These are phyloP conservation scores for Thymus quinquecostatus DNA, from an alignment of 257 asterid genomes.

Conservation along the genomic window DNA sequence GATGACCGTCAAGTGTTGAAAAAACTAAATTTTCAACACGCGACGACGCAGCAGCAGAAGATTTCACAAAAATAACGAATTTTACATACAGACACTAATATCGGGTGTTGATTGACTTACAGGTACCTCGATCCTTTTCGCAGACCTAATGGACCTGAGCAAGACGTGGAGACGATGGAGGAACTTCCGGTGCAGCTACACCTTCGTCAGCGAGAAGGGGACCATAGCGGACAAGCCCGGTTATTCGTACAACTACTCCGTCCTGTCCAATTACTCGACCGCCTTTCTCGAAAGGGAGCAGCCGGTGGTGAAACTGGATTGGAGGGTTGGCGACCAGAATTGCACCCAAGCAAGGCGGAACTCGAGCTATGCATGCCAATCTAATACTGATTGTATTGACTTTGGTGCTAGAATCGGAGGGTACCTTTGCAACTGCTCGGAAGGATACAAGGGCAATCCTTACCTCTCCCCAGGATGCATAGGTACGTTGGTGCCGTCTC, in stretches of 20 bases:
- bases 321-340: conserved; percentile 22
- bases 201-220: conserved; percentile 24
- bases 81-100: too few species aligned
- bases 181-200: conserved; percentile 25
- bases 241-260: neutral
- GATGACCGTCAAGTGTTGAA: too few species aligned
- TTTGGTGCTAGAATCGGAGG: conserved; percentile 5
- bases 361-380: conserved; percentile 15
- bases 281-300: neutral
- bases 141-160: neutral
- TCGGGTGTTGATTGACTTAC: neutral
- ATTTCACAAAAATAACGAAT: too few species aligned
- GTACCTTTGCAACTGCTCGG: conserved; percentile 20
- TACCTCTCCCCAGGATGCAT: conserved; percentile 30
- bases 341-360: conserved; percentile 4
- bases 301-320: conserved; percentile 21
- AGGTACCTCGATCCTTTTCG: neutral
- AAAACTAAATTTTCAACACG: too few species aligned
- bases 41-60: too few species aligned
- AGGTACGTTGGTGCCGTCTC: neutral
- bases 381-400: conserved; percentile 13
- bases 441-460: conserved; percentile 36
- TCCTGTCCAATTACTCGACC: neutral
- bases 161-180: neutral
- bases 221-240: neutral